These are phyloP conservation scores for Colletotrichum karsti DNA, from an alignment of 2,329 filamentous ascomycete species.

Conservation along the genomic window DNA sequence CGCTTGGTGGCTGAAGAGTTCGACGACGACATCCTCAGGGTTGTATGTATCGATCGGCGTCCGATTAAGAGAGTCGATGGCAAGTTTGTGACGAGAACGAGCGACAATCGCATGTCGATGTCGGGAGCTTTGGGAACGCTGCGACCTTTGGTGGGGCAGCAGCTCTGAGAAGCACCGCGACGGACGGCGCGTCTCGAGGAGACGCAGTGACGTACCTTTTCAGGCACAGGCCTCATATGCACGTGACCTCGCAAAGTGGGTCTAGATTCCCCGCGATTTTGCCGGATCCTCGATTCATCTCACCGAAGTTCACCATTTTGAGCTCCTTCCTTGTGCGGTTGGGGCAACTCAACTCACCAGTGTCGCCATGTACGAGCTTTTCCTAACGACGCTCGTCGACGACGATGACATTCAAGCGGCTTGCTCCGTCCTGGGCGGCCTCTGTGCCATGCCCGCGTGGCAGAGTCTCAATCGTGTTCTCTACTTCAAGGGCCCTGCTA, in stretches of 20 bases:
- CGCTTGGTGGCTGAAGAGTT: conserved; percentile 39
- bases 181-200: background rate
- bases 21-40: conserved; percentile 11
- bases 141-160: background rate
- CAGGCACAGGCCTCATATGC: conserved; percentile 2
- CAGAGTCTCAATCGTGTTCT: conserved; percentile 59
- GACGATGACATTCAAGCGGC: conserved; percentile 58
- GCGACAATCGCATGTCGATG: background rate
- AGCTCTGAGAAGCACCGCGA: background rate
- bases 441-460: conserved; percentile 64
- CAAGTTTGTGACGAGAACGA: background rate
- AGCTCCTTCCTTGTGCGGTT: background rate
- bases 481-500: conserved; percentile 59
- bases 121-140: conserved; percentile 1
- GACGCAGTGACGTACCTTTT: background rate
- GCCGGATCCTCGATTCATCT: background rate
- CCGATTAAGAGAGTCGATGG: background rate
- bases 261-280: background rate
- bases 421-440: conserved; percentile 62
- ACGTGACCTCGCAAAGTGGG: background rate
- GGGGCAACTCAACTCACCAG: background rate
- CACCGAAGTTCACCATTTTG: background rate
- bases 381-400: conserved; percentile 62
- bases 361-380: conserved; percentile 64
- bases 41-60: background rate